A percentile compares a stretch with the other conserved stretches of the same genome.
Evolutionary conservation across 306 rosid genomes (phyloP).

Genomic region (Begonia masoniana): DNA sequence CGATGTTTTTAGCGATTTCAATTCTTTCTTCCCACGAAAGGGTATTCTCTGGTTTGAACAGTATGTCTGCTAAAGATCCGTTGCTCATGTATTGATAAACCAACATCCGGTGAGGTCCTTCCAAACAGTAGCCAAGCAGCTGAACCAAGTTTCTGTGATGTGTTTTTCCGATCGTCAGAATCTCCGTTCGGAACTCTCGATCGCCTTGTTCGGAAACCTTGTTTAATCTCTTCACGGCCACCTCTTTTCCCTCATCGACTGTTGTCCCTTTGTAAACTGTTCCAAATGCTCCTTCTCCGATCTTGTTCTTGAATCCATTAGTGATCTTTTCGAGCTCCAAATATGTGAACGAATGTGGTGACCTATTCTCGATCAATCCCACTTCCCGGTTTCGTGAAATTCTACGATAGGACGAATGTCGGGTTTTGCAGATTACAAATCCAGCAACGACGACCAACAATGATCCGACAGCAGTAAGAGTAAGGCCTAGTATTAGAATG

Average conservation of each 20-base stretch:
- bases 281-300: constrained; percentile 17
- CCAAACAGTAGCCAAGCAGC: constrained; percentile 11
- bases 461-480: background rate
- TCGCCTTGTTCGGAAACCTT: constrained; percentile 11
- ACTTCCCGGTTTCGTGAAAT: background rate
- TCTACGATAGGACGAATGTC: background rate
- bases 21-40: constrained; percentile 12
- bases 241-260: background rate
- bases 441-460: background rate
- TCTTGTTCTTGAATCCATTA: constrained; percentile 13
- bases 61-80: constrained; percentile 16
- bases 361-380: background rate
- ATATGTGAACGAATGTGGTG: constrained; percentile 8
- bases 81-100: constrained; percentile 18
- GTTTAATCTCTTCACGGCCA: constrained; percentile 13
- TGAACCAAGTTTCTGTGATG: constrained; percentile 18
- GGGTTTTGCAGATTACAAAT: background rate
- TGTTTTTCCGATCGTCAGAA: constrained; percentile 14
- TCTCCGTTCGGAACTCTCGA: constrained; percentile 14
- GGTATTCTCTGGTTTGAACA: constrained; percentile 4
- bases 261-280: constrained; percentile 15
- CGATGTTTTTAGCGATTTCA: constrained; percentile 10
- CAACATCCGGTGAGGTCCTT: constrained; percentile 12
- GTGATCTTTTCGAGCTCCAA: constrained; percentile 14
- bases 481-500: background rate